Conservation (phyloP, 2,329 filamentous ascomycete genomes). For the Verticillium zaregamsianum region DNA sequence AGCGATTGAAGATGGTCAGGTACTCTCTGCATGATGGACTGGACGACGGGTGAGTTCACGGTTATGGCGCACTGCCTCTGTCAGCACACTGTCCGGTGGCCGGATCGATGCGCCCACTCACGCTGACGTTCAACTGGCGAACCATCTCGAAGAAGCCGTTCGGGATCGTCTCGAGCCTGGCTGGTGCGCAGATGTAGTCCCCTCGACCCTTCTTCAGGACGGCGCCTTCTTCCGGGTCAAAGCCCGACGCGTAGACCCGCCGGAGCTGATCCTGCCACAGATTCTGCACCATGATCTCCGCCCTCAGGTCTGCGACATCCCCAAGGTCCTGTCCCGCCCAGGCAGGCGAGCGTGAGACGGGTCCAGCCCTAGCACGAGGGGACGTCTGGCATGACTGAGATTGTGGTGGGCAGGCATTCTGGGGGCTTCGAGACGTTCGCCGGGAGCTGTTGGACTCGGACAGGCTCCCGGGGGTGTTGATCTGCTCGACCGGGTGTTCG, state of each 20-base stretch:
- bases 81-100: not conserved
- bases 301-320: not conserved
- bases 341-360: not conserved
- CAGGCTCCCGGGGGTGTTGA: not conserved
- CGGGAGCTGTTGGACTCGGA: not conserved
- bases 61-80: conserved; percentile 57
- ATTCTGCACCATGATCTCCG: conserved; percentile 2
- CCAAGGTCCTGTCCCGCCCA: conserved; percentile 9
- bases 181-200: conserved; percentile 1
- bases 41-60: conserved; percentile 59
- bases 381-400: conserved; percentile 4
- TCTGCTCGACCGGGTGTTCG: not conserved
- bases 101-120: conserved; percentile 22
- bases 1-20: conserved; percentile 35
- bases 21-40: conserved; percentile 41
- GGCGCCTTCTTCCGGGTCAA: not conserved
- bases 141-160: conserved; percentile 40
- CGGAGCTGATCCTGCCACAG: conserved; percentile 1
- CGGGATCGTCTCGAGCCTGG: conserved; percentile 24
- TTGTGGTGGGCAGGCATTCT: not conserved
- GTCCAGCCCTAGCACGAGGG: not conserved
- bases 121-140: conserved; percentile 43
- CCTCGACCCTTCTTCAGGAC: not conserved
- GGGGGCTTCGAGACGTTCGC: not conserved
- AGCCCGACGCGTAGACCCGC: not conserved